phyloP scores from a whole-genome alignment of 2,329 filamentous ascomycete genomes.

The Venturia oleaginea region DNA sequence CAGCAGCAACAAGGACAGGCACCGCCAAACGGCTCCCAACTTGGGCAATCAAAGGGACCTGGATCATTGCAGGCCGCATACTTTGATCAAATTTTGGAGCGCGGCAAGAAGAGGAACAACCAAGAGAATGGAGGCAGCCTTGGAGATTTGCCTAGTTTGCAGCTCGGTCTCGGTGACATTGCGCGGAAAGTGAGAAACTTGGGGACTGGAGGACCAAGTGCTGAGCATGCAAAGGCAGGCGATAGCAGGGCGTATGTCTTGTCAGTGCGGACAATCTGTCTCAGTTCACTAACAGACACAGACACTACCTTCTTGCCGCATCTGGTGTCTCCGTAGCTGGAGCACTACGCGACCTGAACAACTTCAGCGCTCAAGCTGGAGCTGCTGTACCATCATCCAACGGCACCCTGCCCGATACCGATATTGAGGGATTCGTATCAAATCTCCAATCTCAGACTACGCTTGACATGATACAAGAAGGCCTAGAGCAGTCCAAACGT shows the following conservation, averaged over 20 bases:
- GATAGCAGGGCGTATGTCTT: slow-evolving; percentile 45
- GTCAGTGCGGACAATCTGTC: not conserved
- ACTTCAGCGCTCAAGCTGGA: slow-evolving; percentile 59
- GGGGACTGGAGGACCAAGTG: slow-evolving; percentile 59
- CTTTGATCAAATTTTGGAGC: slow-evolving; percentile 55
- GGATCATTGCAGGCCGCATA: slow-evolving; percentile 44
- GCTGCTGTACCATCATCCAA: slow-evolving; percentile 37
- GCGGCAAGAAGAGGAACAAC: slow-evolving; percentile 58
- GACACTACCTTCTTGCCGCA: slow-evolving; percentile 85
- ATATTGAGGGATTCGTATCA: slow-evolving; percentile 64
- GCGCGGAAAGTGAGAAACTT: slow-evolving; percentile 66
- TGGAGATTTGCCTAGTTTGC: slow-evolving; percentile 77
- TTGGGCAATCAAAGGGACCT: slow-evolving; percentile 13
- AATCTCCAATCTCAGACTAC: slow-evolving; percentile 87
- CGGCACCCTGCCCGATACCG: slow-evolving; percentile 38
- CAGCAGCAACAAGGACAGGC: slow-evolving; percentile 17
- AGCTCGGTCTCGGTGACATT: slow-evolving; percentile 86
- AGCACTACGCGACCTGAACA: slow-evolving; percentile 77
- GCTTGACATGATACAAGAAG: slow-evolving; percentile 81
- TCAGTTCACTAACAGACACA: slow-evolving; percentile 26
- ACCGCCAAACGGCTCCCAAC: slow-evolving; percentile 20
- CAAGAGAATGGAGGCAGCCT: slow-evolving; percentile 53
- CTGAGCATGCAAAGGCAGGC: slow-evolving; percentile 36
- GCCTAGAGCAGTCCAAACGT: slow-evolving; percentile 76
- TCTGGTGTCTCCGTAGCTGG: slow-evolving; percentile 85